Base-by-base conservation (phyloP, 2,329 filamentous ascomycete genomes). In the Colletotrichum tofieldiae region DNA sequence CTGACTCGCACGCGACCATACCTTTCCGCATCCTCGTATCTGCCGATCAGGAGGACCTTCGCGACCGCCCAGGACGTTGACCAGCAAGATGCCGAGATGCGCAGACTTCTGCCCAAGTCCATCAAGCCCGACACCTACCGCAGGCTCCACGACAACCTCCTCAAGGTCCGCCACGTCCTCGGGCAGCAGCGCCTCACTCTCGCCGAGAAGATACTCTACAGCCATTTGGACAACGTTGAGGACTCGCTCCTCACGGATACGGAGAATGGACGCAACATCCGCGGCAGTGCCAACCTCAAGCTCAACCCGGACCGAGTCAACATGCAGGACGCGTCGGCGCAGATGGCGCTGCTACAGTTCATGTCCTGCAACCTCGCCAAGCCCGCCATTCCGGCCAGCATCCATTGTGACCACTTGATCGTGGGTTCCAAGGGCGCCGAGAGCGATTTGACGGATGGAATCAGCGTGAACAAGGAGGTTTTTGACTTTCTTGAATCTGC, bases 391-490 rank as follows among this genome's bases (percentile, higher is more conserved):
- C 96, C 96, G 14, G 96, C 96, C 60, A 98, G 95, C 82, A 98
- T 98, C 77, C 96, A 99, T 86, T 99, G 96, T 84, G 96, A 99
- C 85, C 96, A 99, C 83, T 92, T 99, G 91, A 98, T 99, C 84
- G 96, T 98, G 39, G 96, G 96, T 68, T 93, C 97, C 84, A 93
- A 92, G 80, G 96, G 96, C 71, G 96, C 96, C 45, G 92, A 96
- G 78, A 89, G 91, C 32, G 96, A 99, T 84, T 85, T 99, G 74
- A 90, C 93, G 37, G 90, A 92, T 41, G 96, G 95, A 52, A 97
- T 99, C 74, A 88, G 92, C 83, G 93, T 93, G 58, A 99, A 99
- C 84, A 95, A 95, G 82, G 96, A 99, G 86, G 95, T 99, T 0
- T 99, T 98, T 81, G 94, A 98, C 83, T 99, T 99, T 82, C 84